Evolutionary conservation across 2,329 filamentous ascomycete genomes (phyloP).

Genomic region (Huntiella bhutanensis): DNA sequence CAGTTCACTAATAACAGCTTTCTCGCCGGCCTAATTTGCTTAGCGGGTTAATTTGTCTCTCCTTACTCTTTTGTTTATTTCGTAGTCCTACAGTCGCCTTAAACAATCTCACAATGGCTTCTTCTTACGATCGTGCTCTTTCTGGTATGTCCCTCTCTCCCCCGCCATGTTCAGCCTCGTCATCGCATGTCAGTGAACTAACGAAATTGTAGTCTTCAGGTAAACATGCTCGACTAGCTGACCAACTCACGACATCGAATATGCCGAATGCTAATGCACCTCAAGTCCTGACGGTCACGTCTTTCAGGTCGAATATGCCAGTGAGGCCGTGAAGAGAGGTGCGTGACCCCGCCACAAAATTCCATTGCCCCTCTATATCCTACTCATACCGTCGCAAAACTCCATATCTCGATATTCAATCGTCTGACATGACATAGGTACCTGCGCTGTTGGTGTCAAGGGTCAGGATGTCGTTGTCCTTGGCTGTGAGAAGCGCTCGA

Average conservation of each 20-base stretch:
- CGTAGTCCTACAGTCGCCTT: too few relatives aligned
- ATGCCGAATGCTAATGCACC: conserved; percentile 23
- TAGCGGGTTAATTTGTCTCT: too few relatives aligned
- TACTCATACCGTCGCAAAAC: neutral
- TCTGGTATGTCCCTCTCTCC: conserved; percentile 50
- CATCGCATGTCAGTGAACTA: conserved; percentile 19
- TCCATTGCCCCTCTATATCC: conserved; percentile 1
- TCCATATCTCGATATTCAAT: neutral
- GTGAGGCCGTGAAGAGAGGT: conserved; percentile 98
- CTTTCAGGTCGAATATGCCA: conserved; percentile 98
- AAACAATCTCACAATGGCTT: conserved; percentile 43
- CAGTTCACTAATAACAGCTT: too few relatives aligned
- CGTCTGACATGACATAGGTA: conserved; percentile 36
- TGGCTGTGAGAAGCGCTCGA: conserved; percentile 95
- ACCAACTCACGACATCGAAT: conserved; percentile 20
- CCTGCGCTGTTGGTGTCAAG: conserved; percentile 95
- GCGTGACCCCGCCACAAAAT: conserved; percentile 15
- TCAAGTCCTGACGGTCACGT: conserved; percentile 93
- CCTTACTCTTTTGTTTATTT: too few relatives aligned
- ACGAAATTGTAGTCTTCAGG: conserved; percentile 58
- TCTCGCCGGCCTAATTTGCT: too few relatives aligned
- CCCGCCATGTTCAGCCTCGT: conserved; percentile 15
- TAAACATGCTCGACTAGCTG: conserved; percentile 20
- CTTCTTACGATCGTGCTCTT: conserved; percentile 96
- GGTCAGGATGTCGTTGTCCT: conserved; percentile 88